Evolutionary conservation across 257 asterid species (phyloP), one percentile per base, ranked within the genome.

Genomic region (Jacaranda copaia): DNA sequence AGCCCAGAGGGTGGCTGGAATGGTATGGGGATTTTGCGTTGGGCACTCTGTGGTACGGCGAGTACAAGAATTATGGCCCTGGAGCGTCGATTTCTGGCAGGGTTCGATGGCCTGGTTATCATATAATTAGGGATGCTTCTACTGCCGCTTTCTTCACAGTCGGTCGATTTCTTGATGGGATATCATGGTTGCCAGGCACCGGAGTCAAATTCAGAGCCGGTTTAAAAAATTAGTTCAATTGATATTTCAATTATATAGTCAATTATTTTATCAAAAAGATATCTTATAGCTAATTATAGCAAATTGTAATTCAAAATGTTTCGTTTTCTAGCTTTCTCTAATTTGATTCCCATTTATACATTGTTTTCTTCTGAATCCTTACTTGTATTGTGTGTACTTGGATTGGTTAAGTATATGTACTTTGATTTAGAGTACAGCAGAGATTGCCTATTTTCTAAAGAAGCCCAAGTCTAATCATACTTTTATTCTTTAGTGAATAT

Each of bases 1-100:
- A 93, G 85, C 97, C 99, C 1, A 79, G 97, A 62, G 99, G 99
- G 4, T 95, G 99, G 99, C 86, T 95, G 0, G 97, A 93, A 75
- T 95, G 99, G 99, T 83, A 82, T 3, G 99, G 97, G 5, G 85
- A 85, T 16, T 91, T 91, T 72, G 99, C 88, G 6, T 53, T 93
- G 86, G 78, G 70, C 43, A 93, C 93, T 0, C 85, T 95, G 36
- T 95, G 98, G 98, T 95, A 88, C 36, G 99, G 98, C 2, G 99
- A 95, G 87, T 93, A 91, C 16, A 88, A 69, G 88, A 95, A 91
- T 70, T 93, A 95, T n/a, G 99, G 99, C 40, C 98, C 97, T 3
- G 99, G 99, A 0, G 88, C 97, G 0, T 75, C 90, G 0, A 15
- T 84, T 32, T 18, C 89, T 0, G 96, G 94, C 25, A 77, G 99